phyloP scores from a whole-genome alignment of 2,329 filamentous ascomycete genomes.

The Penicillium sumatraense region DNA sequence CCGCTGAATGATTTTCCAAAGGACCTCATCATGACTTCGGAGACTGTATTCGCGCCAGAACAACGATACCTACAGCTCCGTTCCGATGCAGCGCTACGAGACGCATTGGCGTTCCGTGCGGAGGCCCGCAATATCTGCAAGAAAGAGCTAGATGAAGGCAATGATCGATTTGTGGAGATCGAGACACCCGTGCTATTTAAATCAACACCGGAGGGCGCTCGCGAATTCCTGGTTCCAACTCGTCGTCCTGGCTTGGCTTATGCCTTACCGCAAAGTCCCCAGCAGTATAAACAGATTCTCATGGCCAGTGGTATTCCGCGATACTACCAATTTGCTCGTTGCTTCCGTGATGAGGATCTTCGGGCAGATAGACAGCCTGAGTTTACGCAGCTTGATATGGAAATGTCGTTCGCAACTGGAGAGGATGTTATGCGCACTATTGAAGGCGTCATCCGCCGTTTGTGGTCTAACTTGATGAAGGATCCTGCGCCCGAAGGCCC shows the following conservation, averaged over 20 bases:
- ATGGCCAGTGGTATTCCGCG: constrained; percentile 84
- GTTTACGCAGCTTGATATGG: constrained; percentile 94
- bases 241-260: constrained; percentile 77
- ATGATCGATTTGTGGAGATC: constrained; percentile 71
- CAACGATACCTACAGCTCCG: constrained; percentile 84
- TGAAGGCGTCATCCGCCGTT: constrained; percentile 54
- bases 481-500: constrained; percentile 47
- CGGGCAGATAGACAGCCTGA: constrained; percentile 93
- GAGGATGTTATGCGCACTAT: constrained; percentile 69
- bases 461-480: constrained; percentile 59
- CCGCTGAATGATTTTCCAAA: constrained; percentile 74
- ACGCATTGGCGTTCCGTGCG: constrained; percentile 73
- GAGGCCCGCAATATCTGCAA: constrained; percentile 60
- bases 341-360: constrained; percentile 93
- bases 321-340: constrained; percentile 93
- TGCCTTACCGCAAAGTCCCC: constrained; percentile 91
- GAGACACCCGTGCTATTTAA: constrained; percentile 97
- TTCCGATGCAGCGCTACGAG: constrained; percentile 68
- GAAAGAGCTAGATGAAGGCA: constrained; percentile 56
- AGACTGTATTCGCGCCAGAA: constrained; percentile 73
- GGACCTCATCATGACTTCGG: constrained; percentile 75
- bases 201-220: constrained; percentile 91
- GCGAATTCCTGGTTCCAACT: constrained; percentile 93
- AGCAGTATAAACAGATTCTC: constrained; percentile 97
- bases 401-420: constrained; percentile 83